These are phyloP conservation scores for Solanum tarijense DNA, from an alignment of 257 asterid genomes.

Conservation along the genomic window DNA sequence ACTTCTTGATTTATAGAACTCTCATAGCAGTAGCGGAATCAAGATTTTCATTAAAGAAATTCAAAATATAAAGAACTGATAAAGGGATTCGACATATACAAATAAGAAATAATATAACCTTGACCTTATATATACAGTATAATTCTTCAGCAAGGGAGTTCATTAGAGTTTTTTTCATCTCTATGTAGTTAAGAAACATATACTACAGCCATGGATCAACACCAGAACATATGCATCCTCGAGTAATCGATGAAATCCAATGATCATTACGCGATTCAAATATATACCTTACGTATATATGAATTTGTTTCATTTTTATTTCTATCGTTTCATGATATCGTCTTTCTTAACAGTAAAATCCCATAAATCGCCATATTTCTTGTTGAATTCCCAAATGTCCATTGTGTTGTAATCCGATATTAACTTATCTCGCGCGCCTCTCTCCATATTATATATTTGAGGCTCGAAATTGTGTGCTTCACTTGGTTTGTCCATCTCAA, in stretches of 20 bases:
- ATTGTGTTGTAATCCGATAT: constrained; percentile 77
- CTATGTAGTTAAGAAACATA: neutral
- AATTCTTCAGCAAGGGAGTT: neutral
- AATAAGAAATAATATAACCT: too few relatives aligned
- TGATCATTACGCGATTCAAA: neutral
- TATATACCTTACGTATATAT: neutral
- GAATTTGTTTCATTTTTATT: neutral
- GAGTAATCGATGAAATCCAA: neutral
- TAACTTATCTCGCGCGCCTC: constrained; percentile 81
- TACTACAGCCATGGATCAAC: neutral
- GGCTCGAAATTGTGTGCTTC: constrained; percentile 91
- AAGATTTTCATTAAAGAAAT: neutral
- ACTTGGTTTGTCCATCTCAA: constrained; percentile 86
- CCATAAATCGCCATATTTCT: constrained; percentile 79
- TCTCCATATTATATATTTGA: constrained; percentile 79
- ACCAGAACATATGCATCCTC: neutral
- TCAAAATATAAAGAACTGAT: neutral
- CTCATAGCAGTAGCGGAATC: neutral
- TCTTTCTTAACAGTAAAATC: constrained; percentile 62
- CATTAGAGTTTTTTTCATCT: neutral
- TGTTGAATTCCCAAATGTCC: constrained; percentile 89
- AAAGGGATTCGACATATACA: neutral
- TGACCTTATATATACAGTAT: neutral
- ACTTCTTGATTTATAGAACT: neutral
- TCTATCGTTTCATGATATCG: constrained; percentile 51